These are phyloP conservation scores for Coemansia sp. DNA, from an alignment of 192 early-diverging fungal genomes.

Conservation along the genomic window DNA sequence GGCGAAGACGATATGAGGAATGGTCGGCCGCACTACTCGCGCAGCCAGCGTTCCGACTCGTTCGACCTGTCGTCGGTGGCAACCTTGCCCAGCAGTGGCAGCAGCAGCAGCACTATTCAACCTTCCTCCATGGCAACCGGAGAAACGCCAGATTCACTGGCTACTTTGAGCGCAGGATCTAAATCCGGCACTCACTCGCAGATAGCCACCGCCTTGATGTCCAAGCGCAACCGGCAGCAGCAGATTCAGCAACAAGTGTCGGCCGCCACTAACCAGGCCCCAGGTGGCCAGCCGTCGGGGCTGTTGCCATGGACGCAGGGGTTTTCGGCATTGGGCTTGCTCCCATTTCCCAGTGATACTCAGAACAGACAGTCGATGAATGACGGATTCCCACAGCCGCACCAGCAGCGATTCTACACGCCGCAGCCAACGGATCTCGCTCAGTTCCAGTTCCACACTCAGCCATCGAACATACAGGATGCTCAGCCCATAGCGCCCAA, in stretches of 20 bases:
- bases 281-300: constrained; percentile 2
- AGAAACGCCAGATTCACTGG: not conserved
- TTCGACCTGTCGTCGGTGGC: constrained; percentile 47
- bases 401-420: constrained; percentile 22
- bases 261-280: not conserved
- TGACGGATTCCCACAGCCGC: constrained; percentile 11
- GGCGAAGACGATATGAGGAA: not conserved
- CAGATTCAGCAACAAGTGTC: constrained; percentile 17
- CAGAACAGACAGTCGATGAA: constrained; percentile 14
- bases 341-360: constrained; percentile 8
- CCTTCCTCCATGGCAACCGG: not conserved
- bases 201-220: constrained; percentile 42
- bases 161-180: constrained; percentile 1
- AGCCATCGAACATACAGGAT: not conserved
- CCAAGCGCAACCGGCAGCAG: constrained; percentile 21
- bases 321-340: constrained; percentile 26
- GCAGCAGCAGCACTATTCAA: constrained; percentile 2
- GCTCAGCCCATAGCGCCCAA: constrained; percentile 14
- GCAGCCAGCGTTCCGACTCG: constrained; percentile 43
- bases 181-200: constrained; percentile 45
- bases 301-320: constrained; percentile 26
- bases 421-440: constrained; percentile 42
- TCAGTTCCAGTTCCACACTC: constrained; percentile 32
- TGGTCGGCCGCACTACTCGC: not conserved
- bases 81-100: constrained; percentile 21